Conservation (phyloP, 257 asterid species). For the Verbascum thapsus region DNA sequence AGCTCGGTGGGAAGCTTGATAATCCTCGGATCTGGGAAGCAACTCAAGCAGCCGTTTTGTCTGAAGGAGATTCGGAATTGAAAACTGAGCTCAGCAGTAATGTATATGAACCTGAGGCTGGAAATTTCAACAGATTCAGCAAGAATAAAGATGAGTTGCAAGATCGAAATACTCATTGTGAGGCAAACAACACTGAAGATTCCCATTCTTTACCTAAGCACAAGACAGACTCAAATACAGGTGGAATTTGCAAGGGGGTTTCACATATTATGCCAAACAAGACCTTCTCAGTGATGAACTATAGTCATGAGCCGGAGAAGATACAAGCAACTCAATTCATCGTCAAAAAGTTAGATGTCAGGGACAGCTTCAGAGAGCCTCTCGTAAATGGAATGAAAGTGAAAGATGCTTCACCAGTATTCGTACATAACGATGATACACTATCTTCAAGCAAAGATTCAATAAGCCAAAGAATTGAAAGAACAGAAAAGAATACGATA, state of each 20-base stretch:
- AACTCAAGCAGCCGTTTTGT: conserved; percentile 34
- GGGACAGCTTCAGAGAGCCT: conserved; percentile 41
- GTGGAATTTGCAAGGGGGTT: conserved; percentile 35
- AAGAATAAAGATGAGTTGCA: conserved; percentile 39
- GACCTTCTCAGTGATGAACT: conserved; percentile 32
- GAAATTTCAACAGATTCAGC: conserved; percentile 34
- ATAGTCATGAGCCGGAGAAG: conserved; percentile 36
- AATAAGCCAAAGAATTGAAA: conserved; percentile 40
- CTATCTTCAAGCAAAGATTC: conserved; percentile 34
- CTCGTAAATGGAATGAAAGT: conserved; percentile 43
- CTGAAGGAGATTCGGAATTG: conserved; percentile 37
- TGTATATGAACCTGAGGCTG: conserved; percentile 37
- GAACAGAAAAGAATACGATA: conserved; percentile 39
- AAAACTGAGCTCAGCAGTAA: conserved; percentile 28
- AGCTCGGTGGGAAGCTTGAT: conserved; percentile 35
- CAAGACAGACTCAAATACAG: conserved; percentile 34
- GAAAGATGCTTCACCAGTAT: conserved; percentile 43
- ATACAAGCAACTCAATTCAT: conserved; percentile 33
- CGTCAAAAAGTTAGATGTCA: conserved; percentile 38
- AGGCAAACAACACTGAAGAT: conserved; percentile 23
- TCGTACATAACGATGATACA: conserved; percentile 39
- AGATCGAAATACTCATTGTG: conserved; percentile 24
- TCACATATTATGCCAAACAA: conserved; percentile 30
- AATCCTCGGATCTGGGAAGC: conserved; percentile 33
- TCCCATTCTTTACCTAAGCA: conserved; percentile 35